Conservation (phyloP, 2,329 filamentous ascomycete species). For the Tolypocladium nubicola region DNA sequence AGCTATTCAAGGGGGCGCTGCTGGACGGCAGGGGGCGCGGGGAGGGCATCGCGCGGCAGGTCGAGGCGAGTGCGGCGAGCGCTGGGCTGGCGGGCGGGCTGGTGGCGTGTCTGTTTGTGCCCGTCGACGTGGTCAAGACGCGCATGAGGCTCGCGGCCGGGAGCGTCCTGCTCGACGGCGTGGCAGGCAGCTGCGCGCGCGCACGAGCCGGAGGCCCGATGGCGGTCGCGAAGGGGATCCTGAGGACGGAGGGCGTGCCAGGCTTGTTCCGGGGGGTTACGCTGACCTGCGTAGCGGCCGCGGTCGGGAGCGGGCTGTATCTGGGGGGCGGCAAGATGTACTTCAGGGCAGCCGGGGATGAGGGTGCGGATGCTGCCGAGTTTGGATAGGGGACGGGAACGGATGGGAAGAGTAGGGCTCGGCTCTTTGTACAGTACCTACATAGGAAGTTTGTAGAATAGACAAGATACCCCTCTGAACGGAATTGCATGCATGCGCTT, state of each 20-base stretch:
- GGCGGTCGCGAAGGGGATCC: neutral
- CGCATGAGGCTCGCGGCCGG: constrained; percentile 9
- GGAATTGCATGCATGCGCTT: too few relatives aligned
- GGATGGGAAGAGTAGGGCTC: neutral
- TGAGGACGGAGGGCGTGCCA: neutral
- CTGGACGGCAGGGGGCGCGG: neutral
- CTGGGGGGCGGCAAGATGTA: constrained; percentile 4
- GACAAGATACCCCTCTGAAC: neutral
- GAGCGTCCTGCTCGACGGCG: neutral
- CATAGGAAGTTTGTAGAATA: neutral
- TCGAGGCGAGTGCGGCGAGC: constrained; percentile 4
- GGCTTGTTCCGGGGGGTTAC: constrained; percentile 3
- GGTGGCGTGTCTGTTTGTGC: constrained; percentile 6
- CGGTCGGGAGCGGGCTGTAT: constrained; percentile 2
- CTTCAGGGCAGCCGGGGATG: neutral
- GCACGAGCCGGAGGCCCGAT: neutral
- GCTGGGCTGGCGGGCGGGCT: constrained; percentile 5
- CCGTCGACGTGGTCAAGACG: constrained; percentile 10
- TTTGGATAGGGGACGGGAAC: neutral
- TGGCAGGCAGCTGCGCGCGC: neutral
- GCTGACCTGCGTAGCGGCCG: constrained; percentile 2
- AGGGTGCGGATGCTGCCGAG: neutral
- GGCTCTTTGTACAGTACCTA: neutral
- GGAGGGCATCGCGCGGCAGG: neutral
- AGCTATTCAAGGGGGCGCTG: constrained; percentile 2